Conservation (phyloP, 257 asterid species). For the Phtheirospermum japonicum region DNA sequence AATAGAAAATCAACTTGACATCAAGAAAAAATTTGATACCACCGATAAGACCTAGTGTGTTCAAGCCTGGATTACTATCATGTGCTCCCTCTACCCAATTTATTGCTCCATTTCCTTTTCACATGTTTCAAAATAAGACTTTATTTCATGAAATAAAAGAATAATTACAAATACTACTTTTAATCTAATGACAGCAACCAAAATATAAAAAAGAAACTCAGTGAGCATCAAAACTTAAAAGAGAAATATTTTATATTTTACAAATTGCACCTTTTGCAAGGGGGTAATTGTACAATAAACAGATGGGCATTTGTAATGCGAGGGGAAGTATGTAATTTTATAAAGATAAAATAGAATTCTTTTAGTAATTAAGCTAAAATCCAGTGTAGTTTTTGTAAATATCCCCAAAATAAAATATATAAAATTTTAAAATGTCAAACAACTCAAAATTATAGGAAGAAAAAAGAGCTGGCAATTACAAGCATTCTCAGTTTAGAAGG, state of each 20-base stretch:
- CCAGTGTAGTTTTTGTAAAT: not conserved
- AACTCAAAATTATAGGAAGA: slow-evolving; percentile 1
- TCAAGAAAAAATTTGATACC: not conserved
- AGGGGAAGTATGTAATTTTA: too few species aligned
- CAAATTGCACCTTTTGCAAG: not conserved
- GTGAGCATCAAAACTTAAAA: too few species aligned
- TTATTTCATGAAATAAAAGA: not conserved
- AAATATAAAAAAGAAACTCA: too few species aligned
- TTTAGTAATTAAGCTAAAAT: not conserved
- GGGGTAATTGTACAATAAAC: too few species aligned
- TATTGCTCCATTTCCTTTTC: not conserved
- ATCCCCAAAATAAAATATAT: not conserved
- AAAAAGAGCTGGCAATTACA: not conserved
- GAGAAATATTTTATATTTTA: too few species aligned
- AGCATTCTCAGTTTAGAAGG: slow-evolving; percentile 17
- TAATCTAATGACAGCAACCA: not conserved
- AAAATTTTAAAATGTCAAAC: not conserved
- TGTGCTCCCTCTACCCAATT: slow-evolving; percentile 6
- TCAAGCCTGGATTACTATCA: not conserved
- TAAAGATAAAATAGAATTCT: too few species aligned
- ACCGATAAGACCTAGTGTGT: not conserved
- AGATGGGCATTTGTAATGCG: too few species aligned
- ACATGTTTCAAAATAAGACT: not conserved
- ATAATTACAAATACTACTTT: not conserved
- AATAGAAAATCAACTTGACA: not conserved